Percentiles rank a stretch among this genome's conserved stretches.
phyloP scores from a whole-genome alignment of 164 flowering plant genomes.

The Tetracentron sinense region DNA sequence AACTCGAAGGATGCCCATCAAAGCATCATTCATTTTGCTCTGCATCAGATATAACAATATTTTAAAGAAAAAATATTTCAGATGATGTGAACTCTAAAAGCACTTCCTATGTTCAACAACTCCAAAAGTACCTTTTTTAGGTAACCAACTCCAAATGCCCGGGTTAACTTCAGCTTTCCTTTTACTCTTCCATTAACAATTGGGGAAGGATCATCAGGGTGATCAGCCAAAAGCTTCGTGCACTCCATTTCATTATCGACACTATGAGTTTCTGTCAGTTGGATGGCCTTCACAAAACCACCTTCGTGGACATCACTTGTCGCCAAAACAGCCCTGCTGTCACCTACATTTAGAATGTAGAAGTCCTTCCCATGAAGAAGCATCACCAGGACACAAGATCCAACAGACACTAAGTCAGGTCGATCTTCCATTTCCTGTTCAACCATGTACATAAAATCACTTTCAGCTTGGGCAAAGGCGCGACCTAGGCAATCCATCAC shows the following conservation, averaged over 20 bases:
- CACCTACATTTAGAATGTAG: conserved; percentile 26
- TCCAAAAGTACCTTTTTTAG: conserved; percentile 22
- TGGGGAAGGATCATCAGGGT: conserved; percentile 29
- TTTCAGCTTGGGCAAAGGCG: conserved; percentile 32
- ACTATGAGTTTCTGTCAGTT: conserved; percentile 29
- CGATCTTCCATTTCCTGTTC: conserved; percentile 35
- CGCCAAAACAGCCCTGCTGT: conserved; percentile 34
- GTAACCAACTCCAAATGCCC: conserved; percentile 37
- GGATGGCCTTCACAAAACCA: conserved; percentile 19
- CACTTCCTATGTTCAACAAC: not conserved
- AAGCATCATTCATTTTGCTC: conserved; percentile 27
- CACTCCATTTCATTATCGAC: conserved; percentile 27
- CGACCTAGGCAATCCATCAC: conserved; percentile 25
- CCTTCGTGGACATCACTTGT: conserved; percentile 5
- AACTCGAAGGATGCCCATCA: conserved; percentile 33
- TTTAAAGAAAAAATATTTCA: not conserved
- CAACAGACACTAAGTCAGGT: conserved; percentile 33
- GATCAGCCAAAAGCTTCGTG: conserved; percentile 23
- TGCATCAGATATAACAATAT: conserved; percentile 14
- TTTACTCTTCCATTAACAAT: conserved; percentile 28
- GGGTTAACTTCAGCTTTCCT: conserved; percentile 30
- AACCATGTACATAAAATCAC: conserved; percentile 30
- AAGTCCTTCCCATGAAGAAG: conserved; percentile 30
- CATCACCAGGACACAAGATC: conserved; percentile 29
- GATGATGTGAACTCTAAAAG: not conserved